phyloP scores from a whole-genome alignment of 768 basidiomycete species.

The Pisolithus tinctorius region DNA sequence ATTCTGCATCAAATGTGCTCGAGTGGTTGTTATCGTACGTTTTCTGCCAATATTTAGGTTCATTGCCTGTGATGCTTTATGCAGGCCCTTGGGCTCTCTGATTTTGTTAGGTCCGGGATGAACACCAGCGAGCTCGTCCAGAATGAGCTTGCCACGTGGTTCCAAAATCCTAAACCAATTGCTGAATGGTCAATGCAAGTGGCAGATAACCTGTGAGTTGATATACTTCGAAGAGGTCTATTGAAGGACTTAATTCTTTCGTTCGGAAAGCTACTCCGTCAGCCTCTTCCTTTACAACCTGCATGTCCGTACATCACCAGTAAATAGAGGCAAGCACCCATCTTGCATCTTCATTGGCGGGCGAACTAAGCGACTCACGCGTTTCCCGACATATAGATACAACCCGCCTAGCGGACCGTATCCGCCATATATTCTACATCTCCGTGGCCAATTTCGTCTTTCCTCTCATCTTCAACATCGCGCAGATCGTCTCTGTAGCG shows the following conservation, averaged over 20 bases:
- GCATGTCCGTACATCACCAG: slow-evolving; percentile 1
- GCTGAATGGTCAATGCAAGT: slow-evolving; percentile 30
- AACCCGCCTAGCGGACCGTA: neutral
- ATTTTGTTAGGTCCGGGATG: neutral
- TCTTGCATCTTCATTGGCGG: neutral
- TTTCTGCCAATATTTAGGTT: neutral
- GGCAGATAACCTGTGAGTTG: slow-evolving; percentile 28
- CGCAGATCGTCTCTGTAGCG: too few relatives aligned
- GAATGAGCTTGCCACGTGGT: neutral
- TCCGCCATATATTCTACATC: too few relatives aligned
- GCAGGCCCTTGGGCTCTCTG: slow-evolving; percentile 1
- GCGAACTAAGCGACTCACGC: too few relatives aligned
- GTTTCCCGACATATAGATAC: neutral
- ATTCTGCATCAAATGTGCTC: slow-evolving; percentile 23
- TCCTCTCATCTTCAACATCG: too few relatives aligned
- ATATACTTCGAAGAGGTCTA: neutral
- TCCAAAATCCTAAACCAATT: slow-evolving; percentile 10
- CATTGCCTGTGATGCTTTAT: neutral
- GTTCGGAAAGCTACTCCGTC: slow-evolving; percentile 18
- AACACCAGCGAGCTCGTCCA: neutral
- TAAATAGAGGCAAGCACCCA: neutral
- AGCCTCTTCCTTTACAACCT: slow-evolving; percentile 24
- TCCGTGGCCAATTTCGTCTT: too few relatives aligned
- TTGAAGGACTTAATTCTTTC: neutral
- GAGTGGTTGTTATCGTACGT: slow-evolving; percentile 17